These are phyloP conservation scores for Raddia distichophylla DNA, from an alignment of 176 grass and related monocot species.

Conservation along the genomic window DNA sequence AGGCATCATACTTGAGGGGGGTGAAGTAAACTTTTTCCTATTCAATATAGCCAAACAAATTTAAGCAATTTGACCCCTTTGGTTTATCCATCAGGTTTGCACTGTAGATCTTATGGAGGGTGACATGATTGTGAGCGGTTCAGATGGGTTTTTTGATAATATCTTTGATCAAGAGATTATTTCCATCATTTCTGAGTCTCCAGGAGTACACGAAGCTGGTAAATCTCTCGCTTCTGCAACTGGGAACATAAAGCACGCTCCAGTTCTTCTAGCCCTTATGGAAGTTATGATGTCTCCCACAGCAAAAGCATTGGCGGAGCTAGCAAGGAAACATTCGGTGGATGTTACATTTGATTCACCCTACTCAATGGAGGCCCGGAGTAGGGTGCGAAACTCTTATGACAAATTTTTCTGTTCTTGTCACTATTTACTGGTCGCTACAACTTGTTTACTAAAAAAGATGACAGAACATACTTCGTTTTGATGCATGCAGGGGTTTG, in stretches of 20 bases:
- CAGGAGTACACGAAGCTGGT: constrained; percentile 75
- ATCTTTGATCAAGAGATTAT: constrained; percentile 90
- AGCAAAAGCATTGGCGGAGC: constrained; percentile 80
- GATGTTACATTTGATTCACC: constrained; percentile 92
- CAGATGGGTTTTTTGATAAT: constrained; percentile 95
- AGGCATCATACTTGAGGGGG: too few relatives aligned
- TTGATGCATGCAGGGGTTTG: constrained; percentile 69
- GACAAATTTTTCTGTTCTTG: background rate
- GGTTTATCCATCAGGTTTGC: constrained; percentile 55
- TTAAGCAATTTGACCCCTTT: constrained; percentile 21
- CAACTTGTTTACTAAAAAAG: background rate
- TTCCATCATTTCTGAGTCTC: constrained; percentile 57
- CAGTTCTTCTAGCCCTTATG: constrained; percentile 1
- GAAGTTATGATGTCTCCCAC: constrained; percentile 17
- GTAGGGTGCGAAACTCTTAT: constrained; percentile 48
- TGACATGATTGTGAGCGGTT: constrained; percentile 82
- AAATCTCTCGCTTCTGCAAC: constrained; percentile 31
- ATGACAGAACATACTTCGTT: constrained; percentile 5
- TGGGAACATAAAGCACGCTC: background rate
- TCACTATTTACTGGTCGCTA: background rate
- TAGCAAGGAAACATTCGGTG: constrained; percentile 82
- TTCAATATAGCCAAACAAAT: constrained; percentile 12
- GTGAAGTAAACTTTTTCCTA: too few relatives aligned
- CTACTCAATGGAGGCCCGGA: constrained; percentile 82
- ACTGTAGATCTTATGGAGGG: constrained; percentile 80